Conservation (phyloP, 2,329 filamentous ascomycete species). For the Fusarium sp. region DNA sequence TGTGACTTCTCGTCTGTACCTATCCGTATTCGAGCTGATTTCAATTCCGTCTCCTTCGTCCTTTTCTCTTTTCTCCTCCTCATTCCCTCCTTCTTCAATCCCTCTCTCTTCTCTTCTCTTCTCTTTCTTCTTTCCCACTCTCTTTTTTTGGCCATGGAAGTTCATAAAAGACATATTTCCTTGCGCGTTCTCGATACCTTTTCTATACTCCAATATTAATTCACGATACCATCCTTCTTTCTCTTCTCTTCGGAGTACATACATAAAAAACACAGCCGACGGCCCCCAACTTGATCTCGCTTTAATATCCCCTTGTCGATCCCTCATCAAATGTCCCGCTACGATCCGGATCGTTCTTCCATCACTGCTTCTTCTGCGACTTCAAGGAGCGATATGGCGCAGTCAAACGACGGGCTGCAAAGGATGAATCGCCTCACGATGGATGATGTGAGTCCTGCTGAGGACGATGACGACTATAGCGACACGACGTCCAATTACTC, state of each 20-base stretch:
- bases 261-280: background rate
- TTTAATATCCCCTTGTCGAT: conserved; percentile 18
- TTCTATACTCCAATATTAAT: background rate
- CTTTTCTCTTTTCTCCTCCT: conserved; percentile 10
- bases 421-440: conserved; percentile 12
- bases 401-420: conserved; percentile 7
- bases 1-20: background rate
- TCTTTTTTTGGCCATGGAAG: conserved; percentile 15
- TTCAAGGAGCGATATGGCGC: conserved; percentile 4
- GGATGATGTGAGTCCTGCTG: conserved; percentile 25
- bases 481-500: conserved; percentile 47
- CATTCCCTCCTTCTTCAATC: background rate
- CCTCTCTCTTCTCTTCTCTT: background rate
- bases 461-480: conserved; percentile 37
- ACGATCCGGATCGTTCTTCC: conserved; percentile 8
- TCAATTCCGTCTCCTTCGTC: background rate
- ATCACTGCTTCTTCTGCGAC: conserved; percentile 11
- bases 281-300: background rate
- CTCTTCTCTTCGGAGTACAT: background rate
- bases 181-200: background rate
- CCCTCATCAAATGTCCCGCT: conserved; percentile 23
- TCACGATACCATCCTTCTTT: background rate
- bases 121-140: background rate
- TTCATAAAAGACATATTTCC: background rate
- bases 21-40: background rate